These are phyloP conservation scores for Oryza punctata DNA, from an alignment of 176 grass and related monocot genomes.

Conservation along the genomic window DNA sequence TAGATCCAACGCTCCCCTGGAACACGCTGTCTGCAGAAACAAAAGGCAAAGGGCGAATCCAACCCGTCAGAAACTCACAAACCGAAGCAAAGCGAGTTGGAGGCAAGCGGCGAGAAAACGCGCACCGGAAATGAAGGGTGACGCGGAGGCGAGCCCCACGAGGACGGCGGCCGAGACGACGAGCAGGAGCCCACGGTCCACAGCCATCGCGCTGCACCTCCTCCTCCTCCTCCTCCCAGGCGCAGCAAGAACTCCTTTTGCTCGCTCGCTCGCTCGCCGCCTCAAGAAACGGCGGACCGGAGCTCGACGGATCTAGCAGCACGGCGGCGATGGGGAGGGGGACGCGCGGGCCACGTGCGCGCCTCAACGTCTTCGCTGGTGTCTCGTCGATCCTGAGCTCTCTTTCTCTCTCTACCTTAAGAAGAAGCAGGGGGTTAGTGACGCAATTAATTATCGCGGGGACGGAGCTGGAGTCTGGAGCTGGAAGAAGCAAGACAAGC, in stretches of 20 bases:
- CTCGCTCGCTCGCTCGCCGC: neutral
- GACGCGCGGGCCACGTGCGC: constrained; percentile 32
- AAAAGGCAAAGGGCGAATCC: neutral
- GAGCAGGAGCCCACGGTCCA: constrained; percentile 2
- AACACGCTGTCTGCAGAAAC: constrained; percentile 41
- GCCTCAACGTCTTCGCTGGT: constrained; percentile 27
- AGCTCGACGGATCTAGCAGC: constrained; percentile 31
- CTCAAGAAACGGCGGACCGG: neutral
- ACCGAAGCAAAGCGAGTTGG: neutral
- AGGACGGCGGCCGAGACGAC: constrained; percentile 22
- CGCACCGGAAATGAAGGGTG: constrained; percentile 44
- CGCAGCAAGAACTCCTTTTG: neutral
- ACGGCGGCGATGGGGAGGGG: neutral
- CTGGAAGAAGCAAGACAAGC: neutral
- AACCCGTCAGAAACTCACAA: constrained; percentile 26
- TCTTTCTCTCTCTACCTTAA: neutral
- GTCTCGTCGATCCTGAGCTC: too few species aligned
- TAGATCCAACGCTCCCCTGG: constrained; percentile 48
- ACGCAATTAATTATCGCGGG: constrained; percentile 33
- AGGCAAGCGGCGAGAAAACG: neutral
- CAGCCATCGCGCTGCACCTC: constrained; percentile 2
- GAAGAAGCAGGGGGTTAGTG: neutral
- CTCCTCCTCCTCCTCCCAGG: neutral
- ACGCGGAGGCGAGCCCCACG: constrained; percentile 32
- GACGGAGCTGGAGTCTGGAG: neutral